Percentiles rank a stretch among this genome's conserved stretches.
These are phyloP conservation scores for Lycium barbarum DNA, from an alignment of 257 asterid species.

Conservation along the genomic window DNA sequence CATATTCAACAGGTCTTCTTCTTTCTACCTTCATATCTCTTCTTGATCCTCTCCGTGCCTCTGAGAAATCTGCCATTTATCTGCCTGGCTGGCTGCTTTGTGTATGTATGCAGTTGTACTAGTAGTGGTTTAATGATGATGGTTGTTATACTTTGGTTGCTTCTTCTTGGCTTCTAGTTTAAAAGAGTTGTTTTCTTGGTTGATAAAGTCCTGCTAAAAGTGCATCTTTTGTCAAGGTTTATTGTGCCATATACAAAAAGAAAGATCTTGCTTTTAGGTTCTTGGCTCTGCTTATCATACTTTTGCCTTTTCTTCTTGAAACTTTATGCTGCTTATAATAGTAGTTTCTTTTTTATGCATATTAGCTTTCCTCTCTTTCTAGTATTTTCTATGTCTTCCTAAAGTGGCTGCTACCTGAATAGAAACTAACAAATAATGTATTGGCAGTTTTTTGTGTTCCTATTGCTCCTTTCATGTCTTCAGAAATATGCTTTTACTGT, in stretches of 20 bases:
- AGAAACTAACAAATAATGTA: neutral
- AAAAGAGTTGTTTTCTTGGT: neutral
- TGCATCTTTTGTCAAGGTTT: neutral
- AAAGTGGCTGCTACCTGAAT: neutral
- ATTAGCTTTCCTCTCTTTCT: neutral
- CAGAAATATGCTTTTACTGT: neutral
- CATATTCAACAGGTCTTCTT: constrained; percentile 88
- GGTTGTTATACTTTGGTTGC: constrained; percentile 4
- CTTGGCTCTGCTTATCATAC: neutral
- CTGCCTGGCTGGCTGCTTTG: constrained; percentile 20
- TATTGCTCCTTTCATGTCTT: neutral
- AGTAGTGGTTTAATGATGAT: neutral
- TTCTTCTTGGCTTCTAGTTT: neutral
- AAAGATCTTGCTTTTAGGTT: constrained; percentile 13
- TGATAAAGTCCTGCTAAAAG: neutral
- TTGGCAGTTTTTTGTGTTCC: neutral
- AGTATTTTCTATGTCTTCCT: neutral
- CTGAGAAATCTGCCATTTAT: constrained; percentile 10
- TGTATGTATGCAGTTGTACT: neutral
- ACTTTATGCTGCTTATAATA: neutral
- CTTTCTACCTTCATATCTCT: neutral
- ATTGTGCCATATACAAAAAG: constrained; percentile 2
- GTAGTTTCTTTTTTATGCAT: neutral
- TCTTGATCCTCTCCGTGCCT: neutral
- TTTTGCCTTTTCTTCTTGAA: constrained; percentile 12